phyloP scores from a whole-genome alignment of 352 stramenopile genomes.

The Phytopythium montanum region DNA sequence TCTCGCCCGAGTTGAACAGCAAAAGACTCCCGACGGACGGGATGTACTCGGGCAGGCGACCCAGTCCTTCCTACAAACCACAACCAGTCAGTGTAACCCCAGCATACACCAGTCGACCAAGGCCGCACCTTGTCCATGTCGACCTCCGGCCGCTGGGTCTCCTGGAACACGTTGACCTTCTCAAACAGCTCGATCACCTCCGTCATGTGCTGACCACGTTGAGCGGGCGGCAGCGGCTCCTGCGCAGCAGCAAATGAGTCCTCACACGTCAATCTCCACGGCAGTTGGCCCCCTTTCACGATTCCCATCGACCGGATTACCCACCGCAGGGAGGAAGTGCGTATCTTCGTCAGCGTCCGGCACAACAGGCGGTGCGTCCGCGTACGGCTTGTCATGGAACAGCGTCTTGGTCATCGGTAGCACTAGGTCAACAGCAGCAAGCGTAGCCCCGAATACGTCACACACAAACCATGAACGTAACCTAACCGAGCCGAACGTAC shows the following conservation, averaged over 20 bases:
- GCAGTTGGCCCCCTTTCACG: too few relatives aligned
- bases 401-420: constrained; percentile 68
- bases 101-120: background rate
- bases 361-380: constrained; percentile 63
- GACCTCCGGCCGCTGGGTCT: constrained; percentile 66
- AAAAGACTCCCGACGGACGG: constrained; percentile 77
- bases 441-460: background rate
- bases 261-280: too few relatives aligned
- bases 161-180: constrained; percentile 75
- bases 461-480: background rate
- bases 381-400: constrained; percentile 83
- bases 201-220: constrained; percentile 73
- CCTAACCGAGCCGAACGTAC: background rate
- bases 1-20: constrained; percentile 87
- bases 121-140: constrained; percentile 68
- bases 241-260: constrained; percentile 4
- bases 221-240: constrained; percentile 64
- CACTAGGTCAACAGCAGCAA: background rate
- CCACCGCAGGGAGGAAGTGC: constrained; percentile 74
- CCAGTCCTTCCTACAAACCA: constrained; percentile 55
- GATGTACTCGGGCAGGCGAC: constrained; percentile 76
- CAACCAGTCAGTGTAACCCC: background rate
- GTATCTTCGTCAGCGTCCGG: constrained; percentile 71
- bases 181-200: constrained; percentile 84
- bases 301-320: background rate